phyloP scores from a whole-genome alignment of 768 basidiomycete species.

The Cystobasidium onofrii region DNA sequence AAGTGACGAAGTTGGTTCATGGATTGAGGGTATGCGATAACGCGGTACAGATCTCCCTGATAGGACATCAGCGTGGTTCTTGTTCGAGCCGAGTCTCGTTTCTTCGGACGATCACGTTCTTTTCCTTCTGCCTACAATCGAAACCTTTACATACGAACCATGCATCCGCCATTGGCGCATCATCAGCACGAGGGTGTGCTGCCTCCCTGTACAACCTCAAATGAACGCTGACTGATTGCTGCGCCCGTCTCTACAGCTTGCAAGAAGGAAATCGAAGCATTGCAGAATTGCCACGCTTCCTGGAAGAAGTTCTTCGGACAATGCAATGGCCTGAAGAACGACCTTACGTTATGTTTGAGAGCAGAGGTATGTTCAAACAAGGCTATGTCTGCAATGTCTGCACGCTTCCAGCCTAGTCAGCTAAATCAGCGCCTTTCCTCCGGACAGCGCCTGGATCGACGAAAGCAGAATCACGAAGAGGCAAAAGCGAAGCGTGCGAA shows the following conservation, averaged over 20 bases:
- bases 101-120: too few relatives aligned
- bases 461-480: slow-evolving; percentile 24
- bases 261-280: slow-evolving; percentile 28
- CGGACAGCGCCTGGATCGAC: slow-evolving; percentile 9
- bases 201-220: not conserved
- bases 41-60: too few relatives aligned
- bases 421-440: not conserved
- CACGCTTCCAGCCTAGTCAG: too few relatives aligned
- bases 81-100: too few relatives aligned
- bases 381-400: too few relatives aligned
- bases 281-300: slow-evolving; percentile 32
- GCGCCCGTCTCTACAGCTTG: slow-evolving; percentile 9
- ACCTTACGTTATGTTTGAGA: slow-evolving; percentile 30
- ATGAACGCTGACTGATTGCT: not conserved
- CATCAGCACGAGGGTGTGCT: slow-evolving; percentile 27
- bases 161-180: slow-evolving; percentile 32
- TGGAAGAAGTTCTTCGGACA: slow-evolving; percentile 26
- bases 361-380: slow-evolving; percentile 9
- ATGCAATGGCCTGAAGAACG: slow-evolving; percentile 34
- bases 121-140: too few relatives aligned
- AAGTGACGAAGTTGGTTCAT: too few relatives aligned
- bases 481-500: slow-evolving; percentile 28
- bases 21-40: too few relatives aligned
- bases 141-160: not conserved
- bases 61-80: too few relatives aligned